Percentiles rank a stretch among this genome's conserved stretches.
Conservation (phyloP, 805 yeast genomes). For the Debaryomyces tyrocola region DNA sequence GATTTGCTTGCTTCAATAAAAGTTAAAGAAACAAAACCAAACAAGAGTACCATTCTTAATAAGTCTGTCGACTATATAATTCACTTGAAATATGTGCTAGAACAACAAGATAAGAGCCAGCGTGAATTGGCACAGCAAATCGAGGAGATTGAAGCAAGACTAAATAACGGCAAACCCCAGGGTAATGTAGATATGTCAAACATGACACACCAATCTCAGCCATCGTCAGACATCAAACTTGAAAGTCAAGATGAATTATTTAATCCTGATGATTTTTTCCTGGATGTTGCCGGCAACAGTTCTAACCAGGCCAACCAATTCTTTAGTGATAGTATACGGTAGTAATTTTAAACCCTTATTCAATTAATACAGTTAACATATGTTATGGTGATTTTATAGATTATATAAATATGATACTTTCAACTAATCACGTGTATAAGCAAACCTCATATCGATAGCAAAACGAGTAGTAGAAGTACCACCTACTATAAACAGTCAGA, state of each 20-base stretch:
- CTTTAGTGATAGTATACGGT: background rate
- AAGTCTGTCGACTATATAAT: conserved; percentile 79
- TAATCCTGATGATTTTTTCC: conserved; percentile 27
- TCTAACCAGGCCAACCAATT: background rate
- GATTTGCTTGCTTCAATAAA: conserved; percentile 40
- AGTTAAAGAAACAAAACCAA: conserved; percentile 71
- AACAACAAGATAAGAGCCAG: conserved; percentile 52
- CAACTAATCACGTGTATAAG: background rate
- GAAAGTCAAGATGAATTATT: conserved; percentile 14
- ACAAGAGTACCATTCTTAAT: conserved; percentile 74
- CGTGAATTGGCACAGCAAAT: conserved; percentile 34
- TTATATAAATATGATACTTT: background rate
- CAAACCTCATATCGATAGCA: too few relatives aligned
- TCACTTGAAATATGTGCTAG: conserved; percentile 61
- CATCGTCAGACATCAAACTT: conserved; percentile 2
- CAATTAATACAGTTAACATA: background rate
- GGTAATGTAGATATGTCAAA: background rate
- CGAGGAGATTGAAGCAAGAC: conserved; percentile 11
- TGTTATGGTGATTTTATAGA: background rate
- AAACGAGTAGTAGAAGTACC: too few relatives aligned
- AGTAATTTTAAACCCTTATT: background rate
- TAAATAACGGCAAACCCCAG: background rate
- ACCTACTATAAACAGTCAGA: background rate
- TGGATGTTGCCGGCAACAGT: conserved; percentile 16
- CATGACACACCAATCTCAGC: background rate